These are phyloP conservation scores for Batkoa obscura DNA, from an alignment of 371 early-diverging fungal species.

Conservation along the genomic window DNA sequence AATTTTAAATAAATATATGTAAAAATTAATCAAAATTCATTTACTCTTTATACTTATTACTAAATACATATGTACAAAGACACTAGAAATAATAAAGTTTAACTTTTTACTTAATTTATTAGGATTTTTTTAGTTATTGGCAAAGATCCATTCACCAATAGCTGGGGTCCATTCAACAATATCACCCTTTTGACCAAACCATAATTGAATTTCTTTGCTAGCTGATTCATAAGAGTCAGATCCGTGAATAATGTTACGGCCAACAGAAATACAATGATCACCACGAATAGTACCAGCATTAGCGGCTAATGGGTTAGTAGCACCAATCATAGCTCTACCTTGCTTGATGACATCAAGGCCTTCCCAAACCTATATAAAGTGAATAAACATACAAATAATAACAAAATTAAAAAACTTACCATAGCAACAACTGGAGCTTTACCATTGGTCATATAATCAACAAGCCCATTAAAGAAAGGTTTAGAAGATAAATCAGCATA, in stretches of 20 bases:
- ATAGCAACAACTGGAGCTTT: slow-evolving; percentile 63
- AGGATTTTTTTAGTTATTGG: slow-evolving; percentile 5
- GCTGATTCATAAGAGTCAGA: slow-evolving; percentile 96
- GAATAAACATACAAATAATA: not conserved
- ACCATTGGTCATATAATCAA: slow-evolving; percentile 67
- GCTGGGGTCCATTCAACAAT: not conserved
- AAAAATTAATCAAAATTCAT: too few relatives aligned
- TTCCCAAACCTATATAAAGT: slow-evolving; percentile 39
- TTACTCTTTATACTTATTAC: too few relatives aligned
- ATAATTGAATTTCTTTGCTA: slow-evolving; percentile 89
- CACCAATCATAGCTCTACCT: slow-evolving; percentile 93
- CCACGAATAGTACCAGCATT: slow-evolving; percentile 98
- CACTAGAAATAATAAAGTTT: too few relatives aligned
- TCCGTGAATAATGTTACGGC: slow-evolving; percentile 97
- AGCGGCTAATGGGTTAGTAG: slow-evolving; percentile 80
- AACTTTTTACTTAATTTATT: too few relatives aligned
- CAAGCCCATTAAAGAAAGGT: slow-evolving; percentile 90
- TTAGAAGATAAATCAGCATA: slow-evolving; percentile 84
- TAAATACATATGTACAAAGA: too few relatives aligned
- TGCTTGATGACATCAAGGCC: slow-evolving; percentile 94
- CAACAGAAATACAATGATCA: slow-evolving; percentile 84
- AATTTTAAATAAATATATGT: too few relatives aligned
- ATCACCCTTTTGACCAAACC: slow-evolving; percentile 61
- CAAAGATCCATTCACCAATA: not conserved
- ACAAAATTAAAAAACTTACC: slow-evolving; percentile 13